Base-by-base conservation (phyloP, 805 yeast species). In the Ogataea pilisensis region DNA sequence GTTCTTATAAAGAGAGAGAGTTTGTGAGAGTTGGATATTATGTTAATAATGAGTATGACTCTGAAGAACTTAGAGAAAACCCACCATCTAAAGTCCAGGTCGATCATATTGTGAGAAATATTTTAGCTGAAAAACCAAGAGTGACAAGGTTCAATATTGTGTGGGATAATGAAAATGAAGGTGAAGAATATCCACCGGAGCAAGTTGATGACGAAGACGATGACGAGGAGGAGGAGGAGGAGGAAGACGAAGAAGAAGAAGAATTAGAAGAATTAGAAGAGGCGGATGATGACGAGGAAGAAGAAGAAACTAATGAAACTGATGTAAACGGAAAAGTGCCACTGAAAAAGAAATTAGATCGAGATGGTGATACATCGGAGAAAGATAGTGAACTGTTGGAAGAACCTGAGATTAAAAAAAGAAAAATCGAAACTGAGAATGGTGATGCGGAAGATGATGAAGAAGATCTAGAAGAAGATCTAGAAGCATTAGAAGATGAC, bases 21-120 rank as follows among this genome's bases (percentile, higher is more conserved):
- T 93, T 93, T 68, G 99, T 93, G 2, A 72, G 98, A 45, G 99
- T 93, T 5, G 99, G 99, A 0, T 93, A 93, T 66, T 93, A 93
- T 57, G 99, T 93, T 44, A 93, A 93, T 66, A 93, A 93, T 64
- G 99, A 93, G 58, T 93, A 93, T 56, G 97, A 91, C 57, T 72
- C 82, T 13, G 98, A 91, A 58, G 98, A 93, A 54, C 66, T 93
- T 54, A 75, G 96, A 42, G 96, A 89, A 57, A 87, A 85, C 49
- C 97, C 97, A 1, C 98, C 98, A 2, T 77, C 82, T 2, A 87
- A 89, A 58, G 96, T 91, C 1, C 96, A 87, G 56, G 89, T 91
- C 4, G 96, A 88, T 43, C 93, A 85, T 56, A 96, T 93, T 31
- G 95, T 87, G 22, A 77, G 99, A 57, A 93, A 91, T 63, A 85